Percentiles rank a stretch among this genome's conserved stretches.
These are phyloP conservation scores for Boletus speciosus DNA, from an alignment of 768 basidiomycete genomes.

Conservation along the genomic window DNA sequence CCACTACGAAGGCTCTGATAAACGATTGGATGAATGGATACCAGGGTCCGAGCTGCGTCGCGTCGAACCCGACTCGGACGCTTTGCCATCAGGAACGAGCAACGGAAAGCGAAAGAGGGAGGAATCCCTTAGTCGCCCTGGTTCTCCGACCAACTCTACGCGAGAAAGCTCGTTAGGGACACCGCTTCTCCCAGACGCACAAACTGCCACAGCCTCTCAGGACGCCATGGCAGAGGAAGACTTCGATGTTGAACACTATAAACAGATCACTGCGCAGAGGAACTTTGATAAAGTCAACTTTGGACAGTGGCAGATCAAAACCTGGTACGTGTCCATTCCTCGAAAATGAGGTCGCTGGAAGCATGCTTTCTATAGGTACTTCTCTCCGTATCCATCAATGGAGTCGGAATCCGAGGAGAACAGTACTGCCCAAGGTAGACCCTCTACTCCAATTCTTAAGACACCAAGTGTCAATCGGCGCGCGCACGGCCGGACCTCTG, in stretches of 20 bases:
- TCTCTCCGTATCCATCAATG: constrained; percentile 83
- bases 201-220: constrained; percentile 19
- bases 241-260: constrained; percentile 64
- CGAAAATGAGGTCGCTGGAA: not conserved
- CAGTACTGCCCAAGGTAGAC: constrained; percentile 20
- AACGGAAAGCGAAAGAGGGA: constrained; percentile 35
- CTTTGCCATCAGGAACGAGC: constrained; percentile 18
- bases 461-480: constrained; percentile 53
- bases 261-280: constrained; percentile 61
- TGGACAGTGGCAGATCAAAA: constrained; percentile 82
- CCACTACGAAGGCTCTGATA: constrained; percentile 70
- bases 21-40: constrained; percentile 75
- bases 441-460: constrained; percentile 31
- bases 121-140: constrained; percentile 11
- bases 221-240: constrained; percentile 63
- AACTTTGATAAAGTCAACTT: constrained; percentile 89
- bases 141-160: constrained; percentile 20
- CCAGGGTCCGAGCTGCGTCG: constrained; percentile 38
- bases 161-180: constrained; percentile 22
- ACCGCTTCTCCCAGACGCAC: constrained; percentile 7
- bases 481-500: constrained; percentile 71
- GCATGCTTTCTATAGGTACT: constrained; percentile 59
- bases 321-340: constrained; percentile 58
- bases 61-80: constrained; percentile 25
- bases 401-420: constrained; percentile 63